These are phyloP conservation scores for Aurinia saxatilis DNA, from an alignment of 345 rosid species.

Conservation along the genomic window DNA sequence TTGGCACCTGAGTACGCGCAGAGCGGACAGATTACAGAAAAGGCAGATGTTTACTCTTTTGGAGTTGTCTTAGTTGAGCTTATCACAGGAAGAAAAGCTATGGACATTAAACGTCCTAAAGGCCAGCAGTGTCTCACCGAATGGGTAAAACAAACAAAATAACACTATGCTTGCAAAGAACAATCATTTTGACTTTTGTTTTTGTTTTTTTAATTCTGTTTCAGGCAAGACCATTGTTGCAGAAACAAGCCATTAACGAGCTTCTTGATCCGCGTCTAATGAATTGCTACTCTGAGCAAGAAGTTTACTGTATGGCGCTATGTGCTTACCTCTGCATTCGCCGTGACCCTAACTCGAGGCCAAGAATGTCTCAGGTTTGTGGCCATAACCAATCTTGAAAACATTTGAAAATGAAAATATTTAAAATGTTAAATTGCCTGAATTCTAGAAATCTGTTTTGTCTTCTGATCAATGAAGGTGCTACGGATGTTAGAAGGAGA, in stretches of 20 bases:
- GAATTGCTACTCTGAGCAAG: constrained; percentile 49
- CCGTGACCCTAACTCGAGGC: constrained; percentile 77
- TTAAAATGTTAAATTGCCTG: no score
- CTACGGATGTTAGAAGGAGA: constrained; percentile 83
- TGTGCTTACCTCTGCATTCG: constrained; percentile 89
- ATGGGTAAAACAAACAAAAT: constrained; percentile 53
- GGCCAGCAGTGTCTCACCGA: constrained; percentile 95
- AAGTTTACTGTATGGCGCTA: constrained; percentile 69
- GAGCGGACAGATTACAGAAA: constrained; percentile 95
- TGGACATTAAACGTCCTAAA: constrained; percentile 79
- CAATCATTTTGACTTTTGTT: neutral
- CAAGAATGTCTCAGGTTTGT: constrained; percentile 94
- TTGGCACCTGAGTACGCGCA: constrained; percentile 96
- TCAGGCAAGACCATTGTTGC: constrained; percentile 90
- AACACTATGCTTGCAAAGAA: neutral
- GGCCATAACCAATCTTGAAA: constrained; percentile 3
- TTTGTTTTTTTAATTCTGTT: neutral
- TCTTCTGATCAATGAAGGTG: constrained; percentile 42
- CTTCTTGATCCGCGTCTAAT: constrained; percentile 70
- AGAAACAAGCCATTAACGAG: constrained; percentile 56
- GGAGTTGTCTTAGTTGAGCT: constrained; percentile 96
- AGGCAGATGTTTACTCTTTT: constrained; percentile 92
- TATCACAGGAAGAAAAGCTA: constrained; percentile 91
- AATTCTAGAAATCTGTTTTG: neutral
- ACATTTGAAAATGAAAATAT: neutral